Percentiles rank a stretch among this genome's conserved stretches.
Conservation (phyloP, 1,284 basidiomycete genomes). For the Austroboletus niveus region DNA sequence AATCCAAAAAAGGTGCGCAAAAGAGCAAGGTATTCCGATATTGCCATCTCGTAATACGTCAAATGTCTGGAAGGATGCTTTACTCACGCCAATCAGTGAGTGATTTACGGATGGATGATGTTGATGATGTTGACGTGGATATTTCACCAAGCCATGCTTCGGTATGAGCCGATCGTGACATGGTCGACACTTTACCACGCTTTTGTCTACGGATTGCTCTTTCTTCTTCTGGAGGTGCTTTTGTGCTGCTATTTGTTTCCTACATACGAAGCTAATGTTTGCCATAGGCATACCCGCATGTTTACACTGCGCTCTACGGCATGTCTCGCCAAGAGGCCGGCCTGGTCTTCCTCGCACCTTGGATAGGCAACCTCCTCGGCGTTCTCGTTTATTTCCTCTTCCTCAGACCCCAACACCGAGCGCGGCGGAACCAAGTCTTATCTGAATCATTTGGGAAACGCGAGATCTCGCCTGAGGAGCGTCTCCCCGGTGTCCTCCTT, state of each 20-base stretch:
- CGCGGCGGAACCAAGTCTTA: slow-evolving; percentile 8
- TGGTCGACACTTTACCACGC: slow-evolving; percentile 31
- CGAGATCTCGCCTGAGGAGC: slow-evolving; percentile 20
- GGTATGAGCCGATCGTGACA: slow-evolving; percentile 24
- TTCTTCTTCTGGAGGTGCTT: slow-evolving; percentile 27
- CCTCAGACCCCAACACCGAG: slow-evolving; percentile 25
- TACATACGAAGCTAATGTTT: not conserved
- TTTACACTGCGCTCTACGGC: slow-evolving; percentile 19
- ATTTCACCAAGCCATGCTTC: slow-evolving; percentile 20
- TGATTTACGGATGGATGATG: not conserved
- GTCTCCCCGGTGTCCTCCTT: slow-evolving; percentile 22
- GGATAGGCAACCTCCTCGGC: slow-evolving; percentile 24
- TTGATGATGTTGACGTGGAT: not conserved
- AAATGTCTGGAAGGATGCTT: slow-evolving; percentile 15
- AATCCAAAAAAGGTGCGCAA: slow-evolving; percentile 19
- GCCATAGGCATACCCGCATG: slow-evolving; percentile 26
- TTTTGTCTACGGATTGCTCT: slow-evolving; percentile 29
- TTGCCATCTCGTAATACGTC: slow-evolving; percentile 23
- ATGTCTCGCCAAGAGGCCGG: slow-evolving; percentile 25
- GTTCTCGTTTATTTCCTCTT: slow-evolving; percentile 23
- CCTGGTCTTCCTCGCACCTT: slow-evolving; percentile 26
- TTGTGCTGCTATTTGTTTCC: not conserved
- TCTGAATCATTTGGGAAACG: slow-evolving; percentile 13
- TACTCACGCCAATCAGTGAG: slow-evolving; percentile 23
- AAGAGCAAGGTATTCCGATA: slow-evolving; percentile 19